Base-by-base conservation (phyloP, 371 early-diverging fungal genomes). In the Mucor plumbeus region DNA sequence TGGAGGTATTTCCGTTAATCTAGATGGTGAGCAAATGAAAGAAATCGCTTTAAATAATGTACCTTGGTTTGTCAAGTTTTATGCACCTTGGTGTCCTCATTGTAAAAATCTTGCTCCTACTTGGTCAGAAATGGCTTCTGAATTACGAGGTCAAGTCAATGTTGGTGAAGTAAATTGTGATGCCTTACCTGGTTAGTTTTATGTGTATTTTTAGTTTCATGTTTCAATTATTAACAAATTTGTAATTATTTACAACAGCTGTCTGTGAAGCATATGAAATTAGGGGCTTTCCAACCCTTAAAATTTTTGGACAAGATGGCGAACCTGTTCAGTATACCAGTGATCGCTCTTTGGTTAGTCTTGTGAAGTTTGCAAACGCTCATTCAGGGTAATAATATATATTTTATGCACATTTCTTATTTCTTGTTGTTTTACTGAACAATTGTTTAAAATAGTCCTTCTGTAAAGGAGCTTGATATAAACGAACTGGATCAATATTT, bases 61-160 rank as follows among this genome's bases (percentile, higher is more conserved):
- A 40, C 83, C 87, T 35, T 91, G 87, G 91, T 89, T 94, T 65
- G 70, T 95, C 68, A 91, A 92, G 73, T 93, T 90, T 74, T 92
- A 87, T 78, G 92, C 94, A 21, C 95, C 96, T 5, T 94, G 94
- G 93, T 96, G 96, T 74, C 80, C 84, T 13, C 93, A 94, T 75
- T 97, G 97, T 81, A 83, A 93, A 74, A 68, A 76, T 0, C 82
- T 97, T 63, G 93, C 92, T 13, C 95, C 96, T 14, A 80, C 83
- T 14, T 95, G 92, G 89, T 86, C 79, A 35, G 78, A 88, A 59
- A 74, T 96, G 68, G 94, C 90, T 31, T 72, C 72, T 36, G 74
- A 75, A 35, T 66, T 92, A 54, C 82, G 84, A 67, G 87, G 86
- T n/a, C 80, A 89, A 67, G 81, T 94, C 48, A 91, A 95, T 68